A percentile compares a stretch with the other conserved stretches of the same genome.
Evolutionary conservation across 2,329 filamentous ascomycete species (phyloP).

Genomic region (Fusarium pseudoanthophilum): DNA sequence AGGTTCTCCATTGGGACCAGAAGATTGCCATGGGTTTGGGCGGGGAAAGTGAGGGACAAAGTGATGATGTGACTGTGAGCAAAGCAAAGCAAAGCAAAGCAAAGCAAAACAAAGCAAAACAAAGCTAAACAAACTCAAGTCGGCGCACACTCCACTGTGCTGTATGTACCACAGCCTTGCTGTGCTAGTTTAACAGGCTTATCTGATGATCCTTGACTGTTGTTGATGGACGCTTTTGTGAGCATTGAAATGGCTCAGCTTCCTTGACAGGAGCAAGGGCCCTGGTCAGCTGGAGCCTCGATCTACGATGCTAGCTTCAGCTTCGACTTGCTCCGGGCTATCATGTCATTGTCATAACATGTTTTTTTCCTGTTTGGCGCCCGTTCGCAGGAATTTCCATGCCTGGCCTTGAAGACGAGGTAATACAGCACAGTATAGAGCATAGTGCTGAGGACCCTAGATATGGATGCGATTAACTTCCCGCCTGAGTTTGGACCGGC

Average conservation of each 20-base stretch:
- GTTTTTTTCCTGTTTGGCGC: background rate
- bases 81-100: background rate
- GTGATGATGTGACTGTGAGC: slow-evolving; percentile 19
- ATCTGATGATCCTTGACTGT: slow-evolving; percentile 37
- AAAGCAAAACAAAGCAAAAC: slow-evolving; percentile 5
- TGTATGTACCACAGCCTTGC: slow-evolving; percentile 11
- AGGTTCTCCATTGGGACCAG: slow-evolving; percentile 22
- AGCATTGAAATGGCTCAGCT: slow-evolving; percentile 30
- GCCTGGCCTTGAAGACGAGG: background rate
- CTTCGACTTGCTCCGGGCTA: slow-evolving; percentile 16
- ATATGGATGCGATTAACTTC: slow-evolving; percentile 27
- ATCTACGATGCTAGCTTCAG: slow-evolving; percentile 32
- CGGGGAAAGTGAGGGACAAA: slow-evolving; percentile 30
- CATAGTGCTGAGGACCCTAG: slow-evolving; percentile 5
- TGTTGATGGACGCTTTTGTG: slow-evolving; percentile 18
- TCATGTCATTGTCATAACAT: slow-evolving; percentile 20
- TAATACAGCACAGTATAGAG: slow-evolving; percentile 14
- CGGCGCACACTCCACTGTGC: slow-evolving; percentile 29
- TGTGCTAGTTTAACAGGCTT: slow-evolving; percentile 27
- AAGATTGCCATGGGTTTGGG: slow-evolving; percentile 21
- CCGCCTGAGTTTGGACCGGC: slow-evolving; percentile 36
- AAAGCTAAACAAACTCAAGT: slow-evolving; percentile 11
- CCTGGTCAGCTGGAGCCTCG: slow-evolving; percentile 40
- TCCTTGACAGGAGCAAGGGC: slow-evolving; percentile 33
- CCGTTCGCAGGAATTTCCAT: slow-evolving; percentile 8